Conservation (phyloP, 768 basidiomycete genomes). For the Auriscalpium orientale region DNA sequence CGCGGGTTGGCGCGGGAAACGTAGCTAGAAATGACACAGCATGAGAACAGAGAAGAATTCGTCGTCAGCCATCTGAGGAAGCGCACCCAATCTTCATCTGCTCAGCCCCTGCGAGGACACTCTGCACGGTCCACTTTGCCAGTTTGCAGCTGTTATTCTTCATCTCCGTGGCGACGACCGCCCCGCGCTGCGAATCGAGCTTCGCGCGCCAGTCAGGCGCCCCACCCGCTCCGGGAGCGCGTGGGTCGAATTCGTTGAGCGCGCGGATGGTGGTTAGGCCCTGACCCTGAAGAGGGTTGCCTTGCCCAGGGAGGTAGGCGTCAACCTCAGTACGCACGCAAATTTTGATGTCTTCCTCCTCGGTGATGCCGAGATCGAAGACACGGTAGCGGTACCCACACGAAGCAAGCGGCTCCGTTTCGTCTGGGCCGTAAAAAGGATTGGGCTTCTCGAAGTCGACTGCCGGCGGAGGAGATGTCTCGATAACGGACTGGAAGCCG, state of each 20-base stretch:
- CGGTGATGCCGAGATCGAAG: slow-evolving; percentile 85
- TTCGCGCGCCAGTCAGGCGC: slow-evolving; percentile 99
- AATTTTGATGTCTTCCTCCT: slow-evolving; percentile 86
- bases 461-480: slow-evolving; percentile 51
- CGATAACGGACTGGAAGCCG: slow-evolving; percentile 88
- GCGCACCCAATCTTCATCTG: slow-evolving; percentile 94
- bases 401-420: slow-evolving; percentile 90
- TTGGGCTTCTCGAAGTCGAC: slow-evolving; percentile 82
- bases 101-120: slow-evolving; percentile 90
- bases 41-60: slow-evolving; percentile 5
- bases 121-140: slow-evolving; percentile 95
- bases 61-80: background rate
- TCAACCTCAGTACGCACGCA: slow-evolving; percentile 96
- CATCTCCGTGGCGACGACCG: slow-evolving; percentile 99
- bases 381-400: slow-evolving; percentile 95
- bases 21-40: slow-evolving; percentile 46
- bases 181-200: slow-evolving; percentile 91
- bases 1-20: slow-evolving; percentile 91
- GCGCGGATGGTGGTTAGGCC: slow-evolving; percentile 89
- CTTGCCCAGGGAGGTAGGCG: slow-evolving; percentile 63
- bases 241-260: slow-evolving; percentile 93
- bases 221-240: slow-evolving; percentile 83
- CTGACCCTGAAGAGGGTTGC: slow-evolving; percentile 58
- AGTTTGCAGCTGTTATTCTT: slow-evolving; percentile 99
- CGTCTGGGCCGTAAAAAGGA: slow-evolving; percentile 91